Evolutionary conservation across 495 filamentous ascomycete species (phyloP).

Genomic region (Evansstolkia leycettana): DNA sequence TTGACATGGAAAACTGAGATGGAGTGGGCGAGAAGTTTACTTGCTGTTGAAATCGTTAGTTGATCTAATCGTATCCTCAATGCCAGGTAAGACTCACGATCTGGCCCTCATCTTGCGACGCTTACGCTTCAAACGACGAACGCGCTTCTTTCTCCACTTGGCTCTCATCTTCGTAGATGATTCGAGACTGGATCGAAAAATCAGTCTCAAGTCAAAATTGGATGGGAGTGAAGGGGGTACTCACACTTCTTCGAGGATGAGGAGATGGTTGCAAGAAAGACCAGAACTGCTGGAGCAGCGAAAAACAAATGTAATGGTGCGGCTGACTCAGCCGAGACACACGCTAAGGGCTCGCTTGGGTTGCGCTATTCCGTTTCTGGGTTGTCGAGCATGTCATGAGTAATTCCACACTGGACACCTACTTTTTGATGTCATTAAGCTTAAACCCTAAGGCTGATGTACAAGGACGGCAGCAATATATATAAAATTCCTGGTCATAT

Average conservation of each 20-base stretch:
- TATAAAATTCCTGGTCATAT: too few species aligned
- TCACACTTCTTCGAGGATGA: slow-evolving; percentile 44
- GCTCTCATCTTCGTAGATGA: slow-evolving; percentile 78
- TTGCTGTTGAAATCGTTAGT: slow-evolving; percentile 42
- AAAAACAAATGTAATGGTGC: slow-evolving; percentile 33
- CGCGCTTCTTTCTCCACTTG: slow-evolving; percentile 99
- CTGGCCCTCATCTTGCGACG: slow-evolving; percentile 96
- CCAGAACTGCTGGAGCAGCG: slow-evolving; percentile 18
- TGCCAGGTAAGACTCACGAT: slow-evolving; percentile 47
- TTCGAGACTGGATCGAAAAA: slow-evolving; percentile 14
- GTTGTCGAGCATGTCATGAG: too few species aligned
- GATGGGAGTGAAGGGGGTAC: slow-evolving; percentile 12
- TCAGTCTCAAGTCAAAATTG: not conserved
- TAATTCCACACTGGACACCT: too few species aligned
- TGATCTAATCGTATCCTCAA: slow-evolving; percentile 2
- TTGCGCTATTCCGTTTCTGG: not conserved
- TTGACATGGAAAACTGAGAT: slow-evolving; percentile 42
- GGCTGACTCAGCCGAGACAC: slow-evolving; percentile 31
- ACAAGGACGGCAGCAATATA: too few species aligned
- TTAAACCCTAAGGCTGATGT: too few species aligned
- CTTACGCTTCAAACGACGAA: slow-evolving; percentile 96
- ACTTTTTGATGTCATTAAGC: too few species aligned
- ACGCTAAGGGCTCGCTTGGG: slow-evolving; percentile 28
- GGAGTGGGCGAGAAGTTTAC: slow-evolving; percentile 56
- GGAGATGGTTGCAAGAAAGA: slow-evolving; percentile 40